These are phyloP conservation scores for Vigna angularis DNA, from an alignment of 306 rosid species.

Conservation along the genomic window DNA sequence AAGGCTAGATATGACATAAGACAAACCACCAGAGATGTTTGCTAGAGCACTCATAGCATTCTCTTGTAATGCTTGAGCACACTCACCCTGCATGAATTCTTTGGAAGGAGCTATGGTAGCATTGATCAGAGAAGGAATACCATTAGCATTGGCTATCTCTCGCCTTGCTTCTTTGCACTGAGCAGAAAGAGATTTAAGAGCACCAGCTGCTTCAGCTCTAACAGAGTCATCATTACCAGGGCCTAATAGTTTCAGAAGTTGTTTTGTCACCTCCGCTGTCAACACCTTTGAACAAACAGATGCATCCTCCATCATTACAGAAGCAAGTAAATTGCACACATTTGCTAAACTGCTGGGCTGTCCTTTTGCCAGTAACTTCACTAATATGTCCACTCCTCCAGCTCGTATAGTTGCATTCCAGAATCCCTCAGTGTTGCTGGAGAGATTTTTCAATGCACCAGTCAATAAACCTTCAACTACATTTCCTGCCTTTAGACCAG, in stretches of 20 bases:
- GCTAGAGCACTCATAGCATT: slow-evolving; percentile 99
- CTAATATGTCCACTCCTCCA: slow-evolving; percentile 87
- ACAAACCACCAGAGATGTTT: slow-evolving; percentile 97
- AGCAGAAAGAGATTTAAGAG: slow-evolving; percentile 91
- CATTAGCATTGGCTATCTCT: slow-evolving; percentile 87
- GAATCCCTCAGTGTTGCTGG: slow-evolving; percentile 93
- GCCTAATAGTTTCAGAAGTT: slow-evolving; percentile 90
- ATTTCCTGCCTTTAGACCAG: slow-evolving; percentile 76
- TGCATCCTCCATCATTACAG: slow-evolving; percentile 93
- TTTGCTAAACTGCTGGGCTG: slow-evolving; percentile 83
- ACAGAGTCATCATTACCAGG: slow-evolving; percentile 89
- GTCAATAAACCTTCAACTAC: slow-evolving; percentile 88
- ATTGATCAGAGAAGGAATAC: slow-evolving; percentile 94
- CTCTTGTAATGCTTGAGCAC: slow-evolving; percentile 97
- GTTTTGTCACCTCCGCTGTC: slow-evolving; percentile 83
- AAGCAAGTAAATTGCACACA: slow-evolving; percentile 91
- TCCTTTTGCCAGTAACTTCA: slow-evolving; percentile 83
- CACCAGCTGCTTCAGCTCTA: slow-evolving; percentile 99
- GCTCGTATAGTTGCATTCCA: slow-evolving; percentile 89
- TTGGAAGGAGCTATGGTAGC: slow-evolving; percentile 99
- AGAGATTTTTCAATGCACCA: slow-evolving; percentile 91
- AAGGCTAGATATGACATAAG: slow-evolving; percentile 93
- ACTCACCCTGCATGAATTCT: slow-evolving; percentile 98
- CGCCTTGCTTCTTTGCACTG: slow-evolving; percentile 95
- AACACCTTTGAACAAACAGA: slow-evolving; percentile 84